Base-by-base conservation (phyloP, 2,329 filamentous ascomycete genomes). In the Neofusicoccum sp. region DNA sequence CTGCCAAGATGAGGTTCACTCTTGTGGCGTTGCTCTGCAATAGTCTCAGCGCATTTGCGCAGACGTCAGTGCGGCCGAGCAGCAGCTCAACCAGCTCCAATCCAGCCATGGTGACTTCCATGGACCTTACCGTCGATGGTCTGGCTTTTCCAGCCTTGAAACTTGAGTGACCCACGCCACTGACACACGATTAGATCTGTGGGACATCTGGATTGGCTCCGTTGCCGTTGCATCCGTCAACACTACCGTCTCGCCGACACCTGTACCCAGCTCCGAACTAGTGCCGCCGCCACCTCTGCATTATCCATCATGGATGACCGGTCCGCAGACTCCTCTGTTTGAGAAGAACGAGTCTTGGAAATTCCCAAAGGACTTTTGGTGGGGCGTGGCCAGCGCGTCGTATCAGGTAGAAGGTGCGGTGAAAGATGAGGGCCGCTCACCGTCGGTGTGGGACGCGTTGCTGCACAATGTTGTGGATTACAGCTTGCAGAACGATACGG, bases 391-490 rank as follows among this genome's bases (percentile, higher is more conserved):
- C 8, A 74, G 73, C 4, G 75, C 73, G 30, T 74, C 78, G 6
- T 75, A 74, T 33, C 78, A 80, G 57, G 75, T 80, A 26, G 78
- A 80, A 69, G 78, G 78, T 2, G 78, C 75, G 1, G 66, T 76
- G 8, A 74, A 66, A 3, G 67, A 74, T 1, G 77, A 79, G 64
- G 77, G 77, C 9, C 69, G 74, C 24, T 70, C 67, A 4, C 75
- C 75, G 2, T 73, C 71, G 4, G 66, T 78, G 2, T 70, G 76
- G 63, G 78, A 79, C 51, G 75, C 73, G 4, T 57, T 77, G 2
- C 64, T 70, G 45, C 66, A 73, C 77, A 24, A 67, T 62, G 54
- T 71, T 61, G 4, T 68, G 40, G 49, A 64, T 63, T 59, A 73
- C 64, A 61, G 68, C 8, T 64, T 68, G 11, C 67, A 67, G 41